Evolutionary conservation across 176 grass and related monocot species (phyloP).

Genomic region (Melocanna baccifera): DNA sequence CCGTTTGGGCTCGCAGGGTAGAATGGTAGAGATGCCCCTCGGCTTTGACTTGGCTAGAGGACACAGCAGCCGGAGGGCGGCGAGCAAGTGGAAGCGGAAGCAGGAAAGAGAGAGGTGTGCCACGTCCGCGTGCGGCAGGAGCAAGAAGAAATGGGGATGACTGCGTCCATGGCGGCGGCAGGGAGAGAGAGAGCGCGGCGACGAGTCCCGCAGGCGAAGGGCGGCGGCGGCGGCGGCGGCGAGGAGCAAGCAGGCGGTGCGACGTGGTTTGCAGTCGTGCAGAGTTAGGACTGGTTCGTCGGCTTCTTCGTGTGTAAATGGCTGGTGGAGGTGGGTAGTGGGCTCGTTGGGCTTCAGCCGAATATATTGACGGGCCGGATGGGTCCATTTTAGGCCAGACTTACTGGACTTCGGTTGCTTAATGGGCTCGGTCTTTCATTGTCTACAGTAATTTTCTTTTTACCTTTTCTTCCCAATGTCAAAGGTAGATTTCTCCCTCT

Average conservation of each 20-base stretch:
- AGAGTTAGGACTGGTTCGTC: neutral
- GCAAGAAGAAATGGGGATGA: neutral
- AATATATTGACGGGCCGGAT: accelerated
- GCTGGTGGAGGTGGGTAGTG: neutral
- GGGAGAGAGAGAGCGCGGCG: neutral
- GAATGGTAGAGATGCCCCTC: neutral
- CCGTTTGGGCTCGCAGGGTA: neutral
- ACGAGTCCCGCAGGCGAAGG: neutral
- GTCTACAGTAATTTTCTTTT: neutral
- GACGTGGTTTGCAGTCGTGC: neutral
- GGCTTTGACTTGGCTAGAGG: neutral
- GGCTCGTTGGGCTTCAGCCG: neutral
- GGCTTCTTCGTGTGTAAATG: neutral
- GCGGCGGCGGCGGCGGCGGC: neutral
- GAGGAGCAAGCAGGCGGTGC: neutral
- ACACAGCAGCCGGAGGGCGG: neutral
- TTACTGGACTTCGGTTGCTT: neutral
- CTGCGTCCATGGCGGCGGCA: neutral
- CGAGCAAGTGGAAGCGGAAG: neutral
- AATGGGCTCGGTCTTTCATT: neutral
- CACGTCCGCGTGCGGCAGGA: conserved; percentile 5
- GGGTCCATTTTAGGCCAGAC: neutral
- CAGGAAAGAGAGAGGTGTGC: neutral
- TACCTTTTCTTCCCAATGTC: neutral
- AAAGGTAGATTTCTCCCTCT: neutral